A percentile compares a stretch with the other conserved stretches of the same genome.
phyloP scores from a whole-genome alignment of 2,329 filamentous ascomycete genomes.

The Curvularia sp. region DNA sequence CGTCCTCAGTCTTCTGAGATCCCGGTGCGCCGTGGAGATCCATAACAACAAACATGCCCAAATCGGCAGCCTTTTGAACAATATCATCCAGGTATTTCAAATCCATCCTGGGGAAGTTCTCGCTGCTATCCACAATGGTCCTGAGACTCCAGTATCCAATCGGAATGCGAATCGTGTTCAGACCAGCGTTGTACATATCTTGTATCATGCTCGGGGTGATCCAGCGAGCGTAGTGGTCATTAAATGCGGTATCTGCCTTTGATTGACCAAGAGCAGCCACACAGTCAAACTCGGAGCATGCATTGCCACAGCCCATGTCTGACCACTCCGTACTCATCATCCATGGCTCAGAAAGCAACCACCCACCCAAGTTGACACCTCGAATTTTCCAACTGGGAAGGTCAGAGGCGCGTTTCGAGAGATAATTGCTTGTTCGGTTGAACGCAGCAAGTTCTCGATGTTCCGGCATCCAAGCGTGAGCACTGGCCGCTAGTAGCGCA shows the following conservation, averaged over 20 bases:
- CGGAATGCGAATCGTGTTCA: conserved; percentile 64
- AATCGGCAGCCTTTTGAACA: conserved; percentile 57
- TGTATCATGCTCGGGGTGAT: conserved; percentile 59
- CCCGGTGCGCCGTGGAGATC: conserved; percentile 62
- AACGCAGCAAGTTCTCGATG: conserved; percentile 15
- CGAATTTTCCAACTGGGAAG: conserved; percentile 54
- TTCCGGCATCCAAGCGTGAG: conserved; percentile 16
- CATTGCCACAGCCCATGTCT: conserved; percentile 55
- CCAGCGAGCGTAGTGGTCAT: conserved; percentile 60
- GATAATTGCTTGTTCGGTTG: conserved; percentile 12
- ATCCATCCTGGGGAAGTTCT: conserved; percentile 60
- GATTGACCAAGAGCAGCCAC: conserved; percentile 58
- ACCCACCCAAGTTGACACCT: conserved; percentile 62
- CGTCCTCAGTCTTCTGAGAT: conserved; percentile 56
- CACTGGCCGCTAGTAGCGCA: conserved; percentile 14
- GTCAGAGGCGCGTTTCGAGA: conserved; percentile 5
- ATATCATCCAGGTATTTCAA: conserved; percentile 57
- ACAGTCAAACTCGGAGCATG: conserved; percentile 63
- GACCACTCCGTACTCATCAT: conserved; percentile 58
- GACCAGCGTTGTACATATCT: conserved; percentile 57
- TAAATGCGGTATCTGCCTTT: conserved; percentile 56
- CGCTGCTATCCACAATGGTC: conserved; percentile 57
- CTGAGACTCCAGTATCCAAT: conserved; percentile 65
- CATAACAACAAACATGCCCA: conserved; percentile 62
- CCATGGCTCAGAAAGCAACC: conserved; percentile 64